Percentiles rank a stretch among this genome's conserved stretches.
Evolutionary conservation across 2,329 filamentous ascomycete species (phyloP).

Genomic region (Hypocreales sp.): DNA sequence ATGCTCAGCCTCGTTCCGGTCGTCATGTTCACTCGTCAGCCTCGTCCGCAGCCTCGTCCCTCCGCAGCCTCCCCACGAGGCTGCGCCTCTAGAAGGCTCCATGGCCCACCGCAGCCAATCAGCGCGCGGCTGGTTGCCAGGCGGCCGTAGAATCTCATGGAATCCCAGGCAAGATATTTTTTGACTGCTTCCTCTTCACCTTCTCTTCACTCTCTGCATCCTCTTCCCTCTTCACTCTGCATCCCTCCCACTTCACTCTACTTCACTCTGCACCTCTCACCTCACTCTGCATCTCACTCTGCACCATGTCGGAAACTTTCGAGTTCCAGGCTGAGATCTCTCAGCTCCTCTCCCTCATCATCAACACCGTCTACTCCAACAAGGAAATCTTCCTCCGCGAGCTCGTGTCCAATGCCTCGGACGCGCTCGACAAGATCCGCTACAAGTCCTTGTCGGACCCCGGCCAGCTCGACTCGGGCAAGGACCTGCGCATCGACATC

Average conservation of each 20-base stretch:
- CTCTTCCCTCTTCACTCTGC: conserved; percentile 8
- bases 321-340: conserved; percentile 99
- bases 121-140: conserved; percentile 8
- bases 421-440: conserved; percentile 99
- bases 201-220: conserved; percentile 9
- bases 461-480: conserved; percentile 90
- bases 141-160: conserved; percentile 29
- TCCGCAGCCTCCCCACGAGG: no score
- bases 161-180: conserved; percentile 24
- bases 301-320: conserved; percentile 87
- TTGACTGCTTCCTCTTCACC: no score
- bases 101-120: conserved; percentile 10
- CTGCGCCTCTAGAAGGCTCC: conserved; percentile 14
- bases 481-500: conserved; percentile 98
- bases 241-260: conserved; percentile 7
- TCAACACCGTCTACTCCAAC: conserved; percentile 99
- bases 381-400: conserved; percentile 99
- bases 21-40: no score
- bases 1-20: no score
- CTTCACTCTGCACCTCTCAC: conserved; percentile 3
- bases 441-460: conserved; percentile 97
- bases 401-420: conserved; percentile 94
- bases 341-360: conserved; percentile 98
- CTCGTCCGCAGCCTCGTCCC: no score
- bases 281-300: conserved; percentile 5